Base-by-base conservation (phyloP, 768 basidiomycete genomes). In the Cantharellus anzutake region DNA sequence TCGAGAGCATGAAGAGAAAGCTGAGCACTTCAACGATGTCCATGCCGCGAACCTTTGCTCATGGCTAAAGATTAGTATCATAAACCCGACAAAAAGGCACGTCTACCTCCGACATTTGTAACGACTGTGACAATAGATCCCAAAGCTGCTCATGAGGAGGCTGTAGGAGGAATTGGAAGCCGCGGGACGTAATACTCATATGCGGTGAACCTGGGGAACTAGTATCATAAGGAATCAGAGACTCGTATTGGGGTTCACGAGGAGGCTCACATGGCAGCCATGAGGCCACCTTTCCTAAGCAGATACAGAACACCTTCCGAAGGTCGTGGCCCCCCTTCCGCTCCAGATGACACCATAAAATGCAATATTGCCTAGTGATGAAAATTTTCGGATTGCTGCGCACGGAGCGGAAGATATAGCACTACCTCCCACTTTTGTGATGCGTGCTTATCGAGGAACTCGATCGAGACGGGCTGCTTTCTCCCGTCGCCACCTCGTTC, bases 1-100 rank as follows among this genome's bases (percentile, higher is more conserved):
- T 96, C 2, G 92, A 92, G 62, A 99, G 76, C 85, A 97, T 96
- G 75, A 98, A 92, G 56, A 97, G 75, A 71, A 98, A 92, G 64
- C 85, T 84, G 59, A 98, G 76, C 4, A 96, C 86, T 68, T 94
- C 89, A 4, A 97, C 89, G 0, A 93, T 75, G 70, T 94, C 93
- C 82, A 92, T 89, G 67, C 82, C 78, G 60, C 88, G 78, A 72
- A 87, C 83, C 85, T 90, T 67, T 40, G 51, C 66, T 42, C 52
- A 11, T 11, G n/a, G 4, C 35, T 42, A 16, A 34, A 48, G 38
- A 5, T 51, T 3, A 39, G n/a, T 39, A 41, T 57, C 38, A 14
- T 16, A 5, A 38, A 14, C 20, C 63, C 34, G 4, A 39, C 55
- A 44, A 7, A 56, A 7, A 20, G 51, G 39, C 56, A 7, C 37